Conservation (phyloP, 2,329 filamentous ascomycete species). For the Paecilomyces sp. region DNA sequence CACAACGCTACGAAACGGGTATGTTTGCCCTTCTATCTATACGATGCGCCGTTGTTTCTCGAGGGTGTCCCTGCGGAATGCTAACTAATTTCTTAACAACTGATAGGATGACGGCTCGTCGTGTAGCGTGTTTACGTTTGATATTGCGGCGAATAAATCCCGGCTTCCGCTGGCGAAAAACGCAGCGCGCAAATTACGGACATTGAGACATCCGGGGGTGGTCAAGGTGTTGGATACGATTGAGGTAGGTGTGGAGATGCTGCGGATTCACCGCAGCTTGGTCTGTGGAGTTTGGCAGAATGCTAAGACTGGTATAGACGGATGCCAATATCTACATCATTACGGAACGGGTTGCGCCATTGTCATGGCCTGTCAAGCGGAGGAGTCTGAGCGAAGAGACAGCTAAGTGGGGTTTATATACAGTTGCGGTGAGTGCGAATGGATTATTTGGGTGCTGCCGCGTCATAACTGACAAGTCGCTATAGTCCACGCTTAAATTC, state of each 20-base stretch:
- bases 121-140: constrained; percentile 97
- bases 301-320: constrained; percentile 51
- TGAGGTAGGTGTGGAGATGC: constrained; percentile 55
- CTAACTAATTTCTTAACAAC: not conserved
- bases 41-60: not conserved
- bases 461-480: not conserved
- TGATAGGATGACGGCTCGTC: constrained; percentile 84
- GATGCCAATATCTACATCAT: constrained; percentile 95
- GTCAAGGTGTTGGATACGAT: constrained; percentile 91
- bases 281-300: not conserved
- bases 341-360: constrained; percentile 78
- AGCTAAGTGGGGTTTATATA: constrained; percentile 91
- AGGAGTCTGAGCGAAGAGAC: constrained; percentile 87
- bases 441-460: not conserved
- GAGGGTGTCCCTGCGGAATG: not conserved
- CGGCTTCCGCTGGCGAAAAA: constrained; percentile 84
- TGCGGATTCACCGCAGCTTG: not conserved
- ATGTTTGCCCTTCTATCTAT: constrained; percentile 26
- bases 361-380: constrained; percentile 84
- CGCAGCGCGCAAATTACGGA: constrained; percentile 87
- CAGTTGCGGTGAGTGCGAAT: constrained; percentile 58
- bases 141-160: constrained; percentile 71
- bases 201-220: constrained; percentile 86
- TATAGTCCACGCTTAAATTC: constrained; percentile 82
- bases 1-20: constrained; percentile 91